Evolutionary conservation across 176 grass and related monocot species (phyloP), one percentile per base, ranked within the genome.

Genomic region (Carex kokanica): DNA sequence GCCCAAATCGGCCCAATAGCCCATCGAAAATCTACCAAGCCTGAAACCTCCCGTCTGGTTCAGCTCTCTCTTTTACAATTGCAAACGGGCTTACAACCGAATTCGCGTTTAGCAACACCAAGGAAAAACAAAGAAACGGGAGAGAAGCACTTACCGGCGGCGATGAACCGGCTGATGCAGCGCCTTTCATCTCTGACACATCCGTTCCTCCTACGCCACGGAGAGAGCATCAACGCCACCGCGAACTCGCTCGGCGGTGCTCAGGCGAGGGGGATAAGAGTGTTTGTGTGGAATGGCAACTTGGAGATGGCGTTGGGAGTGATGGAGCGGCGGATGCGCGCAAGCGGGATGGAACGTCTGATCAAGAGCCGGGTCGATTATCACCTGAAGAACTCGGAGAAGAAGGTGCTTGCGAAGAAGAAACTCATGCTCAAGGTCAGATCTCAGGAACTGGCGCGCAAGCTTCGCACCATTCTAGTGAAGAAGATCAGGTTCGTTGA

Each of bases 321-420:
- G 59, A 99, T 99, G 93, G 88, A 91, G 60, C 88, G 91, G 84
- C 91, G 90, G 88, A 93, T 99, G 84, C 82, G 86, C 41, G 88
- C 85, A 3, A 99, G 93, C 72, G 96, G 93, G 52, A 95, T 99
- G 81, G 96, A 99, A 83, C 78, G 96, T 45, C 88, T 99, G 32
- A 95, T 93, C 86, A 74, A 60, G 53, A 79, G 86, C 66, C 91
- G 69, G 54, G 85, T 86, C 14, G 70, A 87, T 52, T 64, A 92
- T 78, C 96, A 99, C 80, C 60, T 99, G 74, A 99, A 99, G 93
- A 84, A 99, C 83, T 93, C 96, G 17, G 93, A 95, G 89, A 99
- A 95, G 89, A 91, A 91, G 60, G 91, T 95, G 87, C 91, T 99
- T 15, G 89, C 96, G 1, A 90, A 83, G 83, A 99, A 99, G 96